Percentiles rank a stretch among this genome's conserved stretches.
Conservation (phyloP, 345 rosid genomes). For the Pugionium cornutum region DNA sequence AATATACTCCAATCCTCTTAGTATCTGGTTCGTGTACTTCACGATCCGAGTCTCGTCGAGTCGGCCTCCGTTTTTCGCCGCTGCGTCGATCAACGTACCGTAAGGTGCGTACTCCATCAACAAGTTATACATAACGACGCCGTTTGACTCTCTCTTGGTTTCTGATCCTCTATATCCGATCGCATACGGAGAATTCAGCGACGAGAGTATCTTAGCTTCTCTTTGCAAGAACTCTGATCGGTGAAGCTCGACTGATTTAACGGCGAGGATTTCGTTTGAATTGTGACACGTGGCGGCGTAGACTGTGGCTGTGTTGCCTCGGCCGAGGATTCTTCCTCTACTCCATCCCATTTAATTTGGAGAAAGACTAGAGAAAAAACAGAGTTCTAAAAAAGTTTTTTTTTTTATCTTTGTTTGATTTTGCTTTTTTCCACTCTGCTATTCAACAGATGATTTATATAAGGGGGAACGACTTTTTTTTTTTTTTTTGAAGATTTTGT, state of each 20-base stretch:
- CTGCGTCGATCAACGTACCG: conserved; percentile 59
- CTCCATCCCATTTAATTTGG: conserved; percentile 62
- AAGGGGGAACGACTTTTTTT: conserved; percentile 2
- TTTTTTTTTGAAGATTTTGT: background rate
- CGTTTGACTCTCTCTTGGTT: conserved; percentile 51
- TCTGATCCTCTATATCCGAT: conserved; percentile 66
- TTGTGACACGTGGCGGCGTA: conserved; percentile 46
- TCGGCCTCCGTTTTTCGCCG: conserved; percentile 43
- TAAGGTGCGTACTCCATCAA: conserved; percentile 64
- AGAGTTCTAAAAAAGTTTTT: background rate
- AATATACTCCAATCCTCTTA: conserved; percentile 56
- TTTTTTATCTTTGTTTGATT: background rate
- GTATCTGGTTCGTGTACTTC: conserved; percentile 47
- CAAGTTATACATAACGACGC: conserved; percentile 54
- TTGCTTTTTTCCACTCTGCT: conserved; percentile 19
- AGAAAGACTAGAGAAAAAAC: conserved; percentile 32
- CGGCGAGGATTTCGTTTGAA: conserved; percentile 57
- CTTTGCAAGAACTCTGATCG: conserved; percentile 53
- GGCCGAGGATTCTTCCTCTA: conserved; percentile 64
- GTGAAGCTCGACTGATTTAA: conserved; percentile 55
- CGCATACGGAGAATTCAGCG: conserved; percentile 55
- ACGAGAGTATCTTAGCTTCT: conserved; percentile 58
- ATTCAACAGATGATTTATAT: conserved; percentile 33
- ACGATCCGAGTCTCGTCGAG: conserved; percentile 49
- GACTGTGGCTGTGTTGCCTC: conserved; percentile 78